phyloP scores from a whole-genome alignment of 441 rosid species.

The Cnidoscolus chayamansa region DNA sequence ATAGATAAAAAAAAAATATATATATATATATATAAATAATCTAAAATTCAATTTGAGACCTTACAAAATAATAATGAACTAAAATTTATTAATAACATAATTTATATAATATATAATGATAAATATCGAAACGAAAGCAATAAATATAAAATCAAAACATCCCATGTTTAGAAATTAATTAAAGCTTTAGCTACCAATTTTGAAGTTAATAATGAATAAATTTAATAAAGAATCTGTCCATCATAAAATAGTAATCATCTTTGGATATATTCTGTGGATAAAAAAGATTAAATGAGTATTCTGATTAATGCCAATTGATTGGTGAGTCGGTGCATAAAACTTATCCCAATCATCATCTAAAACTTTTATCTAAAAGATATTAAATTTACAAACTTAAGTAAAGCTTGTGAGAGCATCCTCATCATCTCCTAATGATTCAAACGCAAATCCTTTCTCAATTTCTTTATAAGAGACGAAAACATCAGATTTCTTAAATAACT shows the following conservation, averaged over 20 bases:
- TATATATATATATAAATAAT: too few relatives aligned
- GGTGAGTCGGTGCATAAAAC: slow-evolving; percentile 41
- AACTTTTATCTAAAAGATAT: slow-evolving; percentile 6
- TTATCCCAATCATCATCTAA: slow-evolving; percentile 18
- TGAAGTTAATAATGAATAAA: slow-evolving; percentile 14
- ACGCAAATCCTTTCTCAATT: not conserved
- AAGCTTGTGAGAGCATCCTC: slow-evolving; percentile 25
- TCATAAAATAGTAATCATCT: slow-evolving; percentile 15
- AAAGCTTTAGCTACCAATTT: not conserved
- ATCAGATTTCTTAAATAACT: too few relatives aligned
- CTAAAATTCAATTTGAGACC: too few relatives aligned
- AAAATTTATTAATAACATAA: too few relatives aligned
- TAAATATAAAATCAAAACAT: not conserved
- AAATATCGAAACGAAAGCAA: not conserved
- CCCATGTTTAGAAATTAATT: too few relatives aligned
- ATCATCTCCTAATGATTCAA: slow-evolving; percentile 28
- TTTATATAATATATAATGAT: too few relatives aligned
- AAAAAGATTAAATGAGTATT: not conserved
- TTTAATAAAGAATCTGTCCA: not conserved
- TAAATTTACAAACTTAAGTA: slow-evolving; percentile 7
- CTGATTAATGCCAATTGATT: slow-evolving; percentile 18
- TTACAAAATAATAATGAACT: too few relatives aligned
- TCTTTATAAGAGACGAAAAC: too few relatives aligned
- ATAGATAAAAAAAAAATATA: too few relatives aligned
- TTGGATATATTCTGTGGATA: slow-evolving; percentile 25